Evolutionary conservation across 345 rosid genomes (phyloP).

Genomic region (Citrus hindsii): DNA sequence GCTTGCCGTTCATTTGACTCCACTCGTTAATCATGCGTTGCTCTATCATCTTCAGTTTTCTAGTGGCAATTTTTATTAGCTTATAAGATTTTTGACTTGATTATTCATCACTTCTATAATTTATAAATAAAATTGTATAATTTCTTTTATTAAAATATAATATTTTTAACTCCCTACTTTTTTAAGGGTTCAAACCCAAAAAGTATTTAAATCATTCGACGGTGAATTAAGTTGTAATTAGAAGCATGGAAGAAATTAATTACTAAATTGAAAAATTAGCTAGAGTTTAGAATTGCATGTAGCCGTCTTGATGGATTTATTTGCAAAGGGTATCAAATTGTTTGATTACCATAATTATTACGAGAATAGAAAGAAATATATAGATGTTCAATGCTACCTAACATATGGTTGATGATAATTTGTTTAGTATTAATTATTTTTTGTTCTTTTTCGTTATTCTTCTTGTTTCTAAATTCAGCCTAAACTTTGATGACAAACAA

Average conservation of each 20-base stretch:
- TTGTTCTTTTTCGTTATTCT: background rate
- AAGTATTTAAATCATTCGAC: too few species aligned
- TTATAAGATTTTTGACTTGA: too few species aligned
- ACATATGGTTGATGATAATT: background rate
- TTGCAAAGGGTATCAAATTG: background rate
- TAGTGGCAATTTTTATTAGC: background rate
- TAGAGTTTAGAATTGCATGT: too few species aligned
- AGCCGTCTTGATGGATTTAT: too few species aligned
- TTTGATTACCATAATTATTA: background rate
- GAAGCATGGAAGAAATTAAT: too few species aligned
- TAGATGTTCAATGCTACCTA: background rate
- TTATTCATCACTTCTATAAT: too few species aligned
- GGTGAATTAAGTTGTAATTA: too few species aligned
- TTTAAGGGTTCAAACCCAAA: too few species aligned
- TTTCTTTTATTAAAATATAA: too few species aligned
- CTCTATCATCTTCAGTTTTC: background rate
- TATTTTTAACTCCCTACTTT: too few species aligned
- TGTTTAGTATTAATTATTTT: background rate
- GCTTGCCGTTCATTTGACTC: slow-evolving; percentile 33
- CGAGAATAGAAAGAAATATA: background rate
- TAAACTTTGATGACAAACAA: background rate
- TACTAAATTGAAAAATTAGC: background rate
- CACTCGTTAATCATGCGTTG: slow-evolving; percentile 13
- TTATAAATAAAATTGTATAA: too few species aligned
- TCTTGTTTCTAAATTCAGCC: background rate